Base-by-base conservation (phyloP, 306 rosid genomes). In the Corylus heterophylla region DNA sequence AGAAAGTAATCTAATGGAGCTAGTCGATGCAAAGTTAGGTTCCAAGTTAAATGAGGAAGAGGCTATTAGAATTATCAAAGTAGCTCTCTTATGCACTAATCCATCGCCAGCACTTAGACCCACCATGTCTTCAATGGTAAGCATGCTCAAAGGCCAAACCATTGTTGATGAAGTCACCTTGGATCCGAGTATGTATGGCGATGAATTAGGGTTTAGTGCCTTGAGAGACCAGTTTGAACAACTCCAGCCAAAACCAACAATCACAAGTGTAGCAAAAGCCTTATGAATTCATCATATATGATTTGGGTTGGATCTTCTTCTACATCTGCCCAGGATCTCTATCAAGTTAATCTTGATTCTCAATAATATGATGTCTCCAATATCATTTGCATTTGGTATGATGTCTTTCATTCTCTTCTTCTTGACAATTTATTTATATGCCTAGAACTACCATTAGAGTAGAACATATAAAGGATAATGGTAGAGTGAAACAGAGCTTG, bases 111-210 rank as follows among this genome's bases (percentile, higher is more conserved):
- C 88, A 3, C 75, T 81, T 37, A 80, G 94, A 75, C 94, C 94
- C 49, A 50, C 75, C 17, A 91, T 91, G 91, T 89, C 97, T 20
- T 84, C 82, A 71, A 92, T 85, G 75, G 89, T 88, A 71, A 88
- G 83, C 82, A 91, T 91, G 94, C 94, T 91, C 8, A 87, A 88
- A 85, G 92, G 89, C 64, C 78, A 70, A 76, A 71, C 49, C 3
- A 35, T 35, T 35, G 85, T 88, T 80, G 84, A 87, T 18, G 88
- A 89, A 61, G 54, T 58, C 29, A 69, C 29, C 63, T 54, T 71
- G 8, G 84, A 88, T 14, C 59, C 80, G 8, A 74, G 81, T 74
- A 47, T 47, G 5, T 79, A 76, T 7, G 20, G 39, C 17, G 87
- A 88, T 42, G 45, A 42, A 42, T 42, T 42, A 8, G 7, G 45